Evolutionary conservation across 352 stramenopile genomes (phyloP), one percentile per base, ranked within the genome.

Genomic region (Discostella stelligera): DNA sequence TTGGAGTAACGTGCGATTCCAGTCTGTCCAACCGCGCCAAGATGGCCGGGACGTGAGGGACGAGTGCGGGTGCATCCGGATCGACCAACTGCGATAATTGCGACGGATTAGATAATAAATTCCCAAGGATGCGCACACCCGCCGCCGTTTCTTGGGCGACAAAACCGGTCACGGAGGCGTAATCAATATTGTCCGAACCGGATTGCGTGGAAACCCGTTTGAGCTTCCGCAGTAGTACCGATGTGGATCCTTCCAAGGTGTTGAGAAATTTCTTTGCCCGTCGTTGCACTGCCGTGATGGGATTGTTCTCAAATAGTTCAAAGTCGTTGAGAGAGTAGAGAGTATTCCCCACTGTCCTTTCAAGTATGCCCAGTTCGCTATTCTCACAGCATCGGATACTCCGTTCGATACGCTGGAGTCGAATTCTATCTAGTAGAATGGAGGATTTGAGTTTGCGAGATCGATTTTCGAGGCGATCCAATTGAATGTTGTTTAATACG

Each of bases 11-110:
- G 52, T 83, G 74, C 53, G 18, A 67, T 23, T 80, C 59, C 3
- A 83, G 56, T 32, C 53, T 66, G 32, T 82, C 70, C 21, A 82
- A 32, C 32, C 71, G 58, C 18, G 46, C 69, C 59, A 66, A 55
- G 58, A 90, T 89, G 11, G 82, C 82, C 16, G 85, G 85, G 0
- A 86, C 62, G 54, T 90, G 85, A 27, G 82, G 73, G 11, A 88
- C 66, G 9, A 90, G 52, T 8, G 83, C 80, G 0, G 82, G 77
- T 6, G 76, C 83, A 27, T 85, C 68, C 11, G 82, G 80, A 70
- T 89, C 85, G 32, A 88, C 74, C 25, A 89, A 66, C 14, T 85
- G 49, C 2, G 62, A 52, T 16, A 89, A 54, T 41, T 74, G 74
- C n/a, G 39, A 41, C 13, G 79, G 85, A 62, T 88, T 82, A 11